phyloP scores from a whole-genome alignment of 495 filamentous ascomycete genomes.

The Penicillium goetzii region DNA sequence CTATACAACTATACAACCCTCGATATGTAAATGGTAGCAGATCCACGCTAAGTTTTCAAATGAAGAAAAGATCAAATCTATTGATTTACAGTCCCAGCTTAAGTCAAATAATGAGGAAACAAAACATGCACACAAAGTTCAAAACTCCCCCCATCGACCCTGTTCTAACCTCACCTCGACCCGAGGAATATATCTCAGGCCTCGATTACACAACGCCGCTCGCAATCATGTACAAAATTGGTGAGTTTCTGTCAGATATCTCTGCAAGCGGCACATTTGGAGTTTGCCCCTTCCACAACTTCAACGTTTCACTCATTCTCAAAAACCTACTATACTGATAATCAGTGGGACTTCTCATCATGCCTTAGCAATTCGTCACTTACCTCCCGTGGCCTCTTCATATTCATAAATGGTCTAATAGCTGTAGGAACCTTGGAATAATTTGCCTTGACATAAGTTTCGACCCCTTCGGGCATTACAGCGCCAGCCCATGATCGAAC shows the following conservation, averaged over 20 bases:
- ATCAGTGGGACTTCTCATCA: not conserved
- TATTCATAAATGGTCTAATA: not conserved
- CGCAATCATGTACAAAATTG: too few relatives aligned
- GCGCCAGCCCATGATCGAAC: slow-evolving; percentile 23
- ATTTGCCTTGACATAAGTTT: not conserved
- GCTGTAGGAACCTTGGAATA: not conserved
- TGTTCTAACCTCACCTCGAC: not conserved
- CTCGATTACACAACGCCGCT: too few relatives aligned
- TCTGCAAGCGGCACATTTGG: too few relatives aligned
- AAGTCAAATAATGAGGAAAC: not conserved
- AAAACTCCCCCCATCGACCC: not conserved
- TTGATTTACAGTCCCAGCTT: not conserved
- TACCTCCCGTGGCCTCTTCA: not conserved
- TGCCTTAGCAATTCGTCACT: not conserved
- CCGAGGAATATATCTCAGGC: not conserved
- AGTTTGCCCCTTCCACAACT: too few relatives aligned
- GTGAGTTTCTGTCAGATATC: too few relatives aligned
- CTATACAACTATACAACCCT: too few relatives aligned
- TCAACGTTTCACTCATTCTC: not conserved
- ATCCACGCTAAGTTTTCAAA: not conserved
- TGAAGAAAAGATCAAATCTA: not conserved
- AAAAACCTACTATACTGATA: not conserved
- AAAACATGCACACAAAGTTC: not conserved
- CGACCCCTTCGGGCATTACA: not conserved
- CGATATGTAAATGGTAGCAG: too few relatives aligned